Conservation (phyloP, 352 stramenopile species). For the Globisporangium abappressorium region DNA sequence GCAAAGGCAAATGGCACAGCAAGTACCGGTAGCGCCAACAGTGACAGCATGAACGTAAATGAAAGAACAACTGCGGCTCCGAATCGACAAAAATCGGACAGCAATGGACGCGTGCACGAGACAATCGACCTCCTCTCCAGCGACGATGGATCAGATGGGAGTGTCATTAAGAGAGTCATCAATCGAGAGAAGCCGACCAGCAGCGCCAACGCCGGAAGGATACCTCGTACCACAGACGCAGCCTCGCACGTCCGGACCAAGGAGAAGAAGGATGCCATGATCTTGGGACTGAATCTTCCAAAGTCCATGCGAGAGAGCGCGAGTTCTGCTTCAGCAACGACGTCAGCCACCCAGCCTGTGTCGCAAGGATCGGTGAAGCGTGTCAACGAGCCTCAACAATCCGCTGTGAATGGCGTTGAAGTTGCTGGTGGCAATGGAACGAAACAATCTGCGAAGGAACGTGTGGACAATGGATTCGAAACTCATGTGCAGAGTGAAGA, state of each 20-base stretch:
- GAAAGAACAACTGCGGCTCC: not conserved
- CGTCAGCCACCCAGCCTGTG: not conserved
- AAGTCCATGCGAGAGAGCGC: conserved; percentile 3
- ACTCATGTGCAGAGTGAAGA: conserved; percentile 6
- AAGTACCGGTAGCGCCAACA: not conserved
- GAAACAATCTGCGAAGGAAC: not conserved
- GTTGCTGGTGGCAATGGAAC: not conserved
- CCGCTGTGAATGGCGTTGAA: not conserved
- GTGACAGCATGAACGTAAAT: not conserved
- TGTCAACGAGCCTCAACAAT: not conserved
- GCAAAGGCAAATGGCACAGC: not conserved
- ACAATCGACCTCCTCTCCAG: conserved; percentile 32
- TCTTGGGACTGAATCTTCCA: conserved; percentile 1
- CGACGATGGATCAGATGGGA: conserved; percentile 17
- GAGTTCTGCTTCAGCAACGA: not conserved
- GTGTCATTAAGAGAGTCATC: not conserved
- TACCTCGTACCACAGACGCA: not conserved
- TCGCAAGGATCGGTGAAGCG: not conserved
- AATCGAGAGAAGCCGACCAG: not conserved
- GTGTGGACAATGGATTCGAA: not conserved
- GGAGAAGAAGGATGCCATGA: not conserved
- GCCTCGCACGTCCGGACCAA: not conserved
- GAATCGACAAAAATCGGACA: not conserved
- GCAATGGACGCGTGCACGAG: conserved; percentile 5
- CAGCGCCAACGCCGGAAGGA: not conserved